Evolutionary conservation across 2,329 filamentous ascomycete genomes (phyloP), one percentile per base, ranked within the genome.

Genomic region (Colletotrichum aenigma): DNA sequence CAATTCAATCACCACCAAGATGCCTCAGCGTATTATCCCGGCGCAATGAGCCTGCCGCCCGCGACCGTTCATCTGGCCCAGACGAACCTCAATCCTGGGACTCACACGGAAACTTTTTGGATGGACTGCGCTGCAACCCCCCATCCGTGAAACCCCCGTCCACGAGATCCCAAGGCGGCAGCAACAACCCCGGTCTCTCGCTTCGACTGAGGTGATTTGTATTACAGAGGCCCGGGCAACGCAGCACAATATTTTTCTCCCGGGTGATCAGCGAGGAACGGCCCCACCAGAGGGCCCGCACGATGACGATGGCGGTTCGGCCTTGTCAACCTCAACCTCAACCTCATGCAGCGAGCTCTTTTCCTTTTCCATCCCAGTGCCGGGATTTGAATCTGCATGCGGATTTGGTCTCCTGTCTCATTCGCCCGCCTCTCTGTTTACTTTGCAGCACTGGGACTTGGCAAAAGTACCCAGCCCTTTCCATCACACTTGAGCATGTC

Each of bases 251-350:
- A 13, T 52, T 52, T 61, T 68, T 48, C 56, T 55, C 62, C 62
- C 58, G 62, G 56, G 10, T 58, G 56, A 72, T 73, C 55, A 48
- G 30, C 56, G 62, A 73, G 43, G 43, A 43, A 36, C 64, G 70
- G 73, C 64, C 70, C 73, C 73, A 68, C 43, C 30, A 30, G 12
- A 68, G 43, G 36, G 43, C 73, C 70, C 64, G 65, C 56, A 18
- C 58, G 70, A 75, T 75, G 73, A 75, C 73, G 70, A 68, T 36
- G 70, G 58, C 55, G 64, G 64, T 24, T 58, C 58, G 56, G 38
- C 60, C 34, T 43, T 60, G 12, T 73, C 58, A 58, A 65, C 56
- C 43, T 75, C 67, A 34, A 48, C 70, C 38, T 73, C 36, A 56
- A 55, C 38, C 61, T 72, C 64, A 61, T 52, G 36, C 64, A 48